Conservation (phyloP, 1,284 basidiomycete genomes). For the Ganoderma resinaceum region DNA sequence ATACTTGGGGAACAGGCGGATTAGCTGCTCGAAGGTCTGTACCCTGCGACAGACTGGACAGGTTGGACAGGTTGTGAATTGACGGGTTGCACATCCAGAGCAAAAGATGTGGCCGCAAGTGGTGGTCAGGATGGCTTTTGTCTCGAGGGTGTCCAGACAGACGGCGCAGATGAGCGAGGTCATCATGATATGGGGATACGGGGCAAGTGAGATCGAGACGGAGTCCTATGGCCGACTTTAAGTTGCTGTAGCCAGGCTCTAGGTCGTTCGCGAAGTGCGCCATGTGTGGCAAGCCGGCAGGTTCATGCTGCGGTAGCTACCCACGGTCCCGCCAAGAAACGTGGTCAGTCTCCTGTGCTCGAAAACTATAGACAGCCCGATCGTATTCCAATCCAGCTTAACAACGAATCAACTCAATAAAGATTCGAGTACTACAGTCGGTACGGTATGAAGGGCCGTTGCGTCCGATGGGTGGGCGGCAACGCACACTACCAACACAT, state of each 20-base stretch:
- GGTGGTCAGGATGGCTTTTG: conserved; percentile 23
- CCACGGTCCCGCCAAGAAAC: too few relatives aligned
- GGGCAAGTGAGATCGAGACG: too few relatives aligned
- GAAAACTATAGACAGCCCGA: too few relatives aligned
- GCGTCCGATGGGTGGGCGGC: conserved; percentile 76
- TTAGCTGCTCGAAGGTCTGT: conserved; percentile 21
- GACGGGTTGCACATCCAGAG: conserved; percentile 32
- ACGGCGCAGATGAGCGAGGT: conserved; percentile 25
- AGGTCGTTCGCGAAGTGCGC: too few relatives aligned
- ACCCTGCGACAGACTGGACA: conserved; percentile 30
- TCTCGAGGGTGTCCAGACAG: conserved; percentile 27
- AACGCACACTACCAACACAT: conserved; percentile 50
- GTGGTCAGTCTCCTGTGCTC: too few relatives aligned
- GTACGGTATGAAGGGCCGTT: conserved; percentile 88
- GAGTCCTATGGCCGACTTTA: too few relatives aligned
- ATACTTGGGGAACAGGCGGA: conserved; percentile 17
- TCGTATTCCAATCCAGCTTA: too few relatives aligned
- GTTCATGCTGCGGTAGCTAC: too few relatives aligned
- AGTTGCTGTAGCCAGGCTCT: too few relatives aligned
- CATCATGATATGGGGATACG: too few relatives aligned
- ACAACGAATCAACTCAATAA: too few relatives aligned
- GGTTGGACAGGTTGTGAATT: conserved; percentile 22
- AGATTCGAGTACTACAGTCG: conserved; percentile 36
- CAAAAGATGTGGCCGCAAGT: conserved; percentile 24
- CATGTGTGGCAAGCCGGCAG: too few relatives aligned